These are phyloP conservation scores for Dactylis glomerata DNA, from an alignment of 176 grass and related monocot genomes.

Conservation along the genomic window DNA sequence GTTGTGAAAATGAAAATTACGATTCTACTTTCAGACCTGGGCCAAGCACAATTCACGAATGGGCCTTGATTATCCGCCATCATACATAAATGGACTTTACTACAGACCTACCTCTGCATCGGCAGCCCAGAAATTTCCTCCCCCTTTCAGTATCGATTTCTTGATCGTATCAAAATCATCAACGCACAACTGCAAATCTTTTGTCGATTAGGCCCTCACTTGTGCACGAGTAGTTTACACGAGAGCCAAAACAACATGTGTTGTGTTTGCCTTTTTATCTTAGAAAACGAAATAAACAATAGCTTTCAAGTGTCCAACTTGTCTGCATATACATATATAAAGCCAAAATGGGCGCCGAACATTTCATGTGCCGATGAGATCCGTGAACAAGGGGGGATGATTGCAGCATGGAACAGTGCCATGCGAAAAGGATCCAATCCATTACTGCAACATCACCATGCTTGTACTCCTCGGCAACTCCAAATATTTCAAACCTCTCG, in stretches of 20 bases:
- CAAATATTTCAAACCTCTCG: slow-evolving; percentile 12
- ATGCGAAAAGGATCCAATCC: slow-evolving; percentile 38
- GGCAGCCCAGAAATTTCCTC: neutral
- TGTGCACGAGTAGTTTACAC: neutral
- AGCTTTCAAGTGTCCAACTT: neutral
- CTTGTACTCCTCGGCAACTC: slow-evolving; percentile 35
- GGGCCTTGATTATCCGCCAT: too few species aligned
- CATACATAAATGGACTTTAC: too few species aligned
- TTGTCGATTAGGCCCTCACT: neutral
- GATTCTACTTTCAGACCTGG: too few species aligned
- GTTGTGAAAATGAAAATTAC: too few species aligned
- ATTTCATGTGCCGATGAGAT: slow-evolving; percentile 10
- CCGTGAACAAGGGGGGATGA: neutral
- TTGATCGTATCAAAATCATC: neutral
- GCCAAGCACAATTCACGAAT: too few species aligned
- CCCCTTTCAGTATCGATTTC: neutral
- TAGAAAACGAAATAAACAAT: neutral
- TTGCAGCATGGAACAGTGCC: slow-evolving; percentile 31
- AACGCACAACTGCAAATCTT: neutral
- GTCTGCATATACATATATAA: neutral
- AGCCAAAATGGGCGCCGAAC: neutral
- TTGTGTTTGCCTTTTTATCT: neutral
- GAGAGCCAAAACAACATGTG: neutral
- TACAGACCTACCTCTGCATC: neutral
- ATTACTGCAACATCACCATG: slow-evolving; percentile 13